Percentiles rank a stretch among this genome's conserved stretches.
Evolutionary conservation across 257 asterid genomes (phyloP).

Genomic region (Hygrophila difformis): DNA sequence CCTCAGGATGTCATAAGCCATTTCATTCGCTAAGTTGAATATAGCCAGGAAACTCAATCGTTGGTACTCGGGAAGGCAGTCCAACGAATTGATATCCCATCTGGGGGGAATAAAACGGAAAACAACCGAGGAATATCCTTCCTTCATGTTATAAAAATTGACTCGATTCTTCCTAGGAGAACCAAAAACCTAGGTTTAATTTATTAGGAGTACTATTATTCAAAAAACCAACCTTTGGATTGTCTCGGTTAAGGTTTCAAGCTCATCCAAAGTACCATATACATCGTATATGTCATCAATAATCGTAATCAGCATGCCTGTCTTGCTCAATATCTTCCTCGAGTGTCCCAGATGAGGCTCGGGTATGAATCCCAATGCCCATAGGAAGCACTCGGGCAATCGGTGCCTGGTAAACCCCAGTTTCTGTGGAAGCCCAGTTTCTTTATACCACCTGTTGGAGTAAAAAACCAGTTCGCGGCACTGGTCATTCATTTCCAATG

Average conservation of each 20-base stretch:
- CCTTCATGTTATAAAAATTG: too few relatives aligned
- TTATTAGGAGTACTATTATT: too few relatives aligned
- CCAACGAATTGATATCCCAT: constrained; percentile 35
- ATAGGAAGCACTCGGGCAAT: constrained; percentile 34
- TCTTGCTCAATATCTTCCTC: constrained; percentile 25
- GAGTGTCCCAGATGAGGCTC: constrained; percentile 25
- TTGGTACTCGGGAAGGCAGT: constrained; percentile 39
- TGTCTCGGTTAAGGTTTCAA: constrained; percentile 29
- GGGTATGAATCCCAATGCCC: constrained; percentile 30
- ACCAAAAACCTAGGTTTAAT: too few relatives aligned
- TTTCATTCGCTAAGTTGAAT: constrained; percentile 35
- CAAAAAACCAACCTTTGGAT: constrained; percentile 23
- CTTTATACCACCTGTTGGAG: constrained; percentile 34
- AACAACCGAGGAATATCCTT: too few relatives aligned
- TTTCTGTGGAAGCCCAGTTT: constrained; percentile 22
- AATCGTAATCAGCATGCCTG: constrained; percentile 17
- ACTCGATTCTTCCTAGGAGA: too few relatives aligned
- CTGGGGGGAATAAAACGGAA: too few relatives aligned
- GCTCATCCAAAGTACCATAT: constrained; percentile 45
- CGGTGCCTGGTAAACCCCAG: constrained; percentile 38
- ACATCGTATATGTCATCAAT: constrained; percentile 43
- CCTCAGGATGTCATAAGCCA: constrained; percentile 28
- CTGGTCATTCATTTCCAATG: too few relatives aligned
- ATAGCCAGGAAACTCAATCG: constrained; percentile 30
- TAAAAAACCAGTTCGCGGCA: too few relatives aligned